A percentile compares a stretch with the other conserved stretches of the same genome.
These are phyloP conservation scores for Alisma plantagoaquatica DNA, from an alignment of 106 monocot genomes.

Conservation along the genomic window DNA sequence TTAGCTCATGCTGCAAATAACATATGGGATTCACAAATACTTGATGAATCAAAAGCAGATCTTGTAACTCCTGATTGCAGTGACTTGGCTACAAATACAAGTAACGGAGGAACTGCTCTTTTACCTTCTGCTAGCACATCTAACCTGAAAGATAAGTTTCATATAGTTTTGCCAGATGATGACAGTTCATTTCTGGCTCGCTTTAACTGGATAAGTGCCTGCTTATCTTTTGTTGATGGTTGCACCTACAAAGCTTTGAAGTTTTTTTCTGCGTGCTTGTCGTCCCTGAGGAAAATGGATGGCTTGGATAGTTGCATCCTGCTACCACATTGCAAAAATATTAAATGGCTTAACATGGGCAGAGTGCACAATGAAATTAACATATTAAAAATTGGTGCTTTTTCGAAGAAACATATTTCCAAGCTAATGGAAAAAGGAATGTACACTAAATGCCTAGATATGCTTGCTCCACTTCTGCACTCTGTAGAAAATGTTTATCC, in stretches of 20 bases:
- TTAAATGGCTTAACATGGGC: constrained; percentile 45
- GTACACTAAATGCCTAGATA: constrained; percentile 47
- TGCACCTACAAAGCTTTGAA: constrained; percentile 51
- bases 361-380: constrained; percentile 68
- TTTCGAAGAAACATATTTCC: constrained; percentile 25
- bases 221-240: constrained; percentile 53
- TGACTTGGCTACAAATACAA: background rate
- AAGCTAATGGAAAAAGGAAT: constrained; percentile 61
- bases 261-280: constrained; percentile 50
- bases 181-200: constrained; percentile 56
- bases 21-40: background rate
- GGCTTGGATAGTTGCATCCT: constrained; percentile 19
- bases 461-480: constrained; percentile 62
- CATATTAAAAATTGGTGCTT: constrained; percentile 47
- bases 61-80: background rate
- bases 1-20: background rate
- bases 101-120: no score
- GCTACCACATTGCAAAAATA: constrained; percentile 61
- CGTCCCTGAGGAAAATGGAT: constrained; percentile 39
- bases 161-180: constrained; percentile 3
- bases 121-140: background rate
- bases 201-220: constrained; percentile 84
- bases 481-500: constrained; percentile 42
- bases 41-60: background rate
- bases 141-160: background rate